A percentile compares a stretch with the other conserved stretches of the same genome.
phyloP scores from a whole-genome alignment of 306 rosid species.

The Glycine latifolia region DNA sequence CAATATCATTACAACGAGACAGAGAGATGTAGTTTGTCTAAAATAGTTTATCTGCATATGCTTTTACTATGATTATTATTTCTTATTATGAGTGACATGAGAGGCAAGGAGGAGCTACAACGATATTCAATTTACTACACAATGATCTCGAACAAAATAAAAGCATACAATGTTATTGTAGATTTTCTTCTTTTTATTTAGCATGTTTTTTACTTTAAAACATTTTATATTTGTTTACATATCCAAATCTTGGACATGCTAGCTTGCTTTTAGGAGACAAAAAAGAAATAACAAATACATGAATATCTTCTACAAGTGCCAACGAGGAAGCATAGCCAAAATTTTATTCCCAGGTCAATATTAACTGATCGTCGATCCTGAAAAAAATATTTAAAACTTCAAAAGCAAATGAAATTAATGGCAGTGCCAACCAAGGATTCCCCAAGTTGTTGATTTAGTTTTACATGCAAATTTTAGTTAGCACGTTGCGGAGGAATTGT shows the following conservation, averaged over 20 bases:
- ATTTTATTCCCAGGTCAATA: conserved; percentile 15
- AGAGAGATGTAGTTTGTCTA: conserved; percentile 49
- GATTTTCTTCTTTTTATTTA: not conserved
- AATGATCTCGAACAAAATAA: conserved; percentile 39
- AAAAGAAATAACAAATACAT: conserved; percentile 44
- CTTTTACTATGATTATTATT: conserved; percentile 41
- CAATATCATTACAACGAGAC: conserved; percentile 56
- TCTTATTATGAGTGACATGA: conserved; percentile 41
- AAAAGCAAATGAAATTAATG: conserved; percentile 5
- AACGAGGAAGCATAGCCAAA: conserved; percentile 12
- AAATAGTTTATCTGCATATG: conserved; percentile 30
- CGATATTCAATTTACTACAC: conserved; percentile 33
- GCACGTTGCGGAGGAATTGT: no score
- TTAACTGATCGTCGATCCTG: not conserved
- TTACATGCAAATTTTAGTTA: conserved; percentile 10
- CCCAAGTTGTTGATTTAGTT: conserved; percentile 44
- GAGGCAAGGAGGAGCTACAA: conserved; percentile 42
- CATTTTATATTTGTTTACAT: conserved; percentile 34
- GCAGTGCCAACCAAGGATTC: conserved; percentile 53
- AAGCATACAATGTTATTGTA: conserved; percentile 38
- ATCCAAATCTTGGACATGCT: conserved; percentile 40
- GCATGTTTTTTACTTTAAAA: conserved; percentile 15
- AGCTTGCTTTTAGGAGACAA: conserved; percentile 64
- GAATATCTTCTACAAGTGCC: conserved; percentile 39
- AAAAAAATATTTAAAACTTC: not conserved